phyloP scores from a whole-genome alignment of 768 basidiomycete genomes.

The Termitomyces sp. region DNA sequence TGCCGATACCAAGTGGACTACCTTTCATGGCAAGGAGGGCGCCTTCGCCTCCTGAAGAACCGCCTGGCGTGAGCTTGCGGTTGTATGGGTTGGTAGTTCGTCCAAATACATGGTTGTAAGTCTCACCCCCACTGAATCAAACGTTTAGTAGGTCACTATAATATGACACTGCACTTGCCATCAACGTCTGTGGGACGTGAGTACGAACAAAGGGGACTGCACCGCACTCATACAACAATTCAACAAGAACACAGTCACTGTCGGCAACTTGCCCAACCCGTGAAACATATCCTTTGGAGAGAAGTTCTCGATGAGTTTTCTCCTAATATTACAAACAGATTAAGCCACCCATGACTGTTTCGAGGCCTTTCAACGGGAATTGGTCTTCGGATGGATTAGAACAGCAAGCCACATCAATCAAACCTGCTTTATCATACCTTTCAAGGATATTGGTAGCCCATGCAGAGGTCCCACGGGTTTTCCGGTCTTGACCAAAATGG shows the following conservation, averaged over 20 bases:
- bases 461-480: constrained; percentile 45
- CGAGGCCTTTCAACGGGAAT: constrained; percentile 54
- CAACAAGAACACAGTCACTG: constrained; percentile 44
- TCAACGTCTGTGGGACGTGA: constrained; percentile 51
- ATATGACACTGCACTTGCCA: constrained; percentile 24
- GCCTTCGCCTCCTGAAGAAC: constrained; percentile 65
- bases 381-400: constrained; percentile 30
- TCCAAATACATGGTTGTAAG: constrained; percentile 57
- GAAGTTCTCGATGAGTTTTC: background rate
- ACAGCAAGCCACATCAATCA: background rate
- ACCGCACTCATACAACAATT: constrained; percentile 47
- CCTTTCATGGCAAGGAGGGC: constrained; percentile 58
- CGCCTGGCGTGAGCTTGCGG: constrained; percentile 49
- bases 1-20: constrained; percentile 54
- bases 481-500: constrained; percentile 37
- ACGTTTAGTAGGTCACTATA: constrained; percentile 4
- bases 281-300: constrained; percentile 40
- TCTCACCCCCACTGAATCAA: constrained; percentile 43
- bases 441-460: constrained; percentile 39
- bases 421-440: constrained; percentile 18
- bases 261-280: constrained; percentile 45
- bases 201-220: constrained; percentile 54
- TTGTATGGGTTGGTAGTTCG: constrained; percentile 60
- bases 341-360: constrained; percentile 32
- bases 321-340: background rate